phyloP scores from a whole-genome alignment of 116 monocot species.

The Trichopus zeylanicus region DNA sequence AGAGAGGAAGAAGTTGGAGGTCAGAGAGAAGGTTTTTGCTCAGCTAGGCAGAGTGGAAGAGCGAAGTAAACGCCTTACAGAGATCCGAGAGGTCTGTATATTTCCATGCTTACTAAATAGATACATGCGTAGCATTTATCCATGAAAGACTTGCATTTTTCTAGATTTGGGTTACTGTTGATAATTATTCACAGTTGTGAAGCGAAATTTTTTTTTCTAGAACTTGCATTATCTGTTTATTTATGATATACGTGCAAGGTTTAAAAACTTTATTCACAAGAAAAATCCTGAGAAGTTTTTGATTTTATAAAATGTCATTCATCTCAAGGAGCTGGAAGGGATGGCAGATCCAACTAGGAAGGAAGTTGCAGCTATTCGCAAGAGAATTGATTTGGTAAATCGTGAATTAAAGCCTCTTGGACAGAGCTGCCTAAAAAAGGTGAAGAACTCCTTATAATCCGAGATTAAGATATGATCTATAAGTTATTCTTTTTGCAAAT shows the following conservation, averaged over 20 bases:
- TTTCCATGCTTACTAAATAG: too few species aligned
- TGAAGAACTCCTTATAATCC: conserved; percentile 7
- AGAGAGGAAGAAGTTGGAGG: conserved; percentile 77
- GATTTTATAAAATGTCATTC: neutral
- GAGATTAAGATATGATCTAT: neutral
- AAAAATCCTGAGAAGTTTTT: neutral
- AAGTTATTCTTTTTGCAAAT: neutral
- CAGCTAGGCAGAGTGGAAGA: conserved; percentile 78
- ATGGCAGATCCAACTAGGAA: conserved; percentile 89
- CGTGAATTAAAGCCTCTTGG: conserved; percentile 84
- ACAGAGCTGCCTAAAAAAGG: conserved; percentile 82
- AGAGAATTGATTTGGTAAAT: conserved; percentile 67
- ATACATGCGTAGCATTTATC: too few species aligned
- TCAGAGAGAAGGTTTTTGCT: conserved; percentile 72
- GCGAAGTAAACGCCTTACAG: conserved; percentile 65
- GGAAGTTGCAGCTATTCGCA: conserved; percentile 64
- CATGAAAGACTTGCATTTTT: too few species aligned
- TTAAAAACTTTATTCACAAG: neutral
- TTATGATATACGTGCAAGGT: too few species aligned
- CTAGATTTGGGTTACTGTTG: too few species aligned
- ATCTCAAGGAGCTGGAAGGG: conserved; percentile 69
- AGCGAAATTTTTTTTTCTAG: too few species aligned
- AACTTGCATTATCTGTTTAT: too few species aligned
- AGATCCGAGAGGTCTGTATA: conserved; percentile 61
- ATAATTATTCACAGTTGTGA: too few species aligned